A percentile compares a stretch with the other conserved stretches of the same genome.
Evolutionary conservation across 2,329 filamentous ascomycete species (phyloP).

Genomic region (Pseudomassariella vexata): DNA sequence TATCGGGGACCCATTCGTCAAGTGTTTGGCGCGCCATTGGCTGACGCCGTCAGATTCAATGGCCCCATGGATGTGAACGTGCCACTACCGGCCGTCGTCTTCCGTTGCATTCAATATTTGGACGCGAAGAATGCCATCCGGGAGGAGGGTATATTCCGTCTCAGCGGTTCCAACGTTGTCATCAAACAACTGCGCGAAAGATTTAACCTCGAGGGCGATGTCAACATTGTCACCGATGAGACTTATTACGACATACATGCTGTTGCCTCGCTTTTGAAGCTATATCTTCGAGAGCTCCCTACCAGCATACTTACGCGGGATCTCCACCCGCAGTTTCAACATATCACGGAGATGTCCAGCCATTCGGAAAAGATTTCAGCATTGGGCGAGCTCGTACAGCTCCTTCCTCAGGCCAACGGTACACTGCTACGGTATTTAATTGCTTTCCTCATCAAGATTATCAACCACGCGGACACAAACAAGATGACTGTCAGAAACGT

Average conservation of each 20-base stretch:
- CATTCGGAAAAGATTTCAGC: slow-evolving; percentile 69
- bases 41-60: slow-evolving; percentile 80
- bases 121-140: slow-evolving; percentile 71
- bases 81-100: slow-evolving; percentile 85
- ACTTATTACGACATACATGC: slow-evolving; percentile 94
- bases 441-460: slow-evolving; percentile 83
- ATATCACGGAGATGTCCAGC: slow-evolving; percentile 73
- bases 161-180: slow-evolving; percentile 93
- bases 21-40: slow-evolving; percentile 79
- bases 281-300: slow-evolving; percentile 88
- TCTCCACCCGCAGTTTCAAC: slow-evolving; percentile 81
- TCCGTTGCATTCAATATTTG: slow-evolving; percentile 90
- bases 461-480: slow-evolving; percentile 83
- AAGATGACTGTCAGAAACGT: slow-evolving; percentile 99
- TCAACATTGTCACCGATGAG: slow-evolving; percentile 77
- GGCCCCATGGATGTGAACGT: slow-evolving; percentile 67
- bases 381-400: slow-evolving; percentile 72
- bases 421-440: slow-evolving; percentile 80
- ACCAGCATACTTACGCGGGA: slow-evolving; percentile 88
- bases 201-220: slow-evolving; percentile 88
- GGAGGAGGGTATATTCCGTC: slow-evolving; percentile 93
- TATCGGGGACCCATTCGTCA: slow-evolving; percentile 54
- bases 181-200: slow-evolving; percentile 87
- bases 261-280: slow-evolving; percentile 86
- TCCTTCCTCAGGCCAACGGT: slow-evolving; percentile 73